phyloP scores from a whole-genome alignment of 108 stramenopile genomes.

The Cylindrotheca fusiformis region DNA sequence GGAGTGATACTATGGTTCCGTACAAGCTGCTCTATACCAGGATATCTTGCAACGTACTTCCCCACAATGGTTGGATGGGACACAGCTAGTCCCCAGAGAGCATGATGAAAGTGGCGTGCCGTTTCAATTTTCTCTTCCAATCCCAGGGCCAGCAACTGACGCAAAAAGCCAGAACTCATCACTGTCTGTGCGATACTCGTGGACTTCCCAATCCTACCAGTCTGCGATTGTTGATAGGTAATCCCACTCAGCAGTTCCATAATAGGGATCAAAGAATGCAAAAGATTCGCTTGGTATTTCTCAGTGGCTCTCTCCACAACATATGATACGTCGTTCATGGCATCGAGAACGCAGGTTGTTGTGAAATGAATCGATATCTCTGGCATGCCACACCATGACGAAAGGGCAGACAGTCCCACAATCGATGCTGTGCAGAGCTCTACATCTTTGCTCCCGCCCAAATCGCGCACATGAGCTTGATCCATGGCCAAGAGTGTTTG shows the following conservation, averaged over 20 bases:
- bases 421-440: slow-evolving; percentile 29
- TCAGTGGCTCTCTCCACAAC: slow-evolving; percentile 22
- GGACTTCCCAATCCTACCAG: neutral
- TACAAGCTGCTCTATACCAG: slow-evolving; percentile 10
- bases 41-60: slow-evolving; percentile 29
- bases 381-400: slow-evolving; percentile 25
- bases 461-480: slow-evolving; percentile 22
- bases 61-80: slow-evolving; percentile 27
- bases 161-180: slow-evolving; percentile 33
- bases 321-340: slow-evolving; percentile 31
- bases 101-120: slow-evolving; percentile 12
- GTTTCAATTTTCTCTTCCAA: neutral
- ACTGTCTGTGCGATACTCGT: slow-evolving; percentile 22
- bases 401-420: slow-evolving; percentile 39
- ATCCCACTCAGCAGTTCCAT: slow-evolving; percentile 27
- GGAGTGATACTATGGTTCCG: slow-evolving; percentile 1
- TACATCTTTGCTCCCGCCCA: neutral
- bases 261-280: slow-evolving; percentile 18
- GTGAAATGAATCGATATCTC: slow-evolving; percentile 4
- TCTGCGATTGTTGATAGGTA: neutral
- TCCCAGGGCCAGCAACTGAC: slow-evolving; percentile 21
- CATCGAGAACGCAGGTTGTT: slow-evolving; percentile 16
- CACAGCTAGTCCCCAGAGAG: slow-evolving; percentile 28
- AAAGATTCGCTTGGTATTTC: slow-evolving; percentile 10
- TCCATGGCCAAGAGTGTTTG: slow-evolving; percentile 37